These are phyloP conservation scores for Calocybe gambosa DNA, from an alignment of 1,284 basidiomycete species.

Conservation along the genomic window DNA sequence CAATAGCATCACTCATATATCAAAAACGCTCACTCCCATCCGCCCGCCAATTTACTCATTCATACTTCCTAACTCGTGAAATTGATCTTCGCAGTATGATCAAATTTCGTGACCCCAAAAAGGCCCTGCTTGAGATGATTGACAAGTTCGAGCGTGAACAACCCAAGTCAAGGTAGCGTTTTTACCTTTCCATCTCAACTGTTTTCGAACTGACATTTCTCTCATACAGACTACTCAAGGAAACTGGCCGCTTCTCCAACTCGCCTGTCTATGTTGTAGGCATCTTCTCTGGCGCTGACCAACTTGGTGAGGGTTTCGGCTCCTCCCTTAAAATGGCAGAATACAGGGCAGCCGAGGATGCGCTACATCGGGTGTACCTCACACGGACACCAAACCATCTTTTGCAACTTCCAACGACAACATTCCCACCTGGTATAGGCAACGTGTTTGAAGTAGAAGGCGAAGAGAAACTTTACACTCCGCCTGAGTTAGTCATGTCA, in stretches of 20 bases:
- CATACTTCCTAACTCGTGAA: constrained; percentile 79
- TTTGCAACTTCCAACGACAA: constrained; percentile 63
- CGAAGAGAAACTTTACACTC: constrained; percentile 38
- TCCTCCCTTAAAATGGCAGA: constrained; percentile 94
- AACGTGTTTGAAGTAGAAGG: constrained; percentile 35
- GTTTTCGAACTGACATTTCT: constrained; percentile 1
- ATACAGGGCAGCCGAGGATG: constrained; percentile 85
- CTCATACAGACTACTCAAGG: constrained; percentile 69
- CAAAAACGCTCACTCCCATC: constrained; percentile 72
- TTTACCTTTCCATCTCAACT: background rate
- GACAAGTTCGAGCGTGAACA: constrained; percentile 70
- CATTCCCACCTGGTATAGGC: constrained; percentile 51
- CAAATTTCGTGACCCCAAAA: constrained; percentile 85
- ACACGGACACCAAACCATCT: constrained; percentile 65
- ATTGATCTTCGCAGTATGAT: constrained; percentile 80
- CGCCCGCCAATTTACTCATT: constrained; percentile 80
- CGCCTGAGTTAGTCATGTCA: constrained; percentile 50
- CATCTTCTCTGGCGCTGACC: constrained; percentile 82
- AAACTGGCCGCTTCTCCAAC: constrained; percentile 86
- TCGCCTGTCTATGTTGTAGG: constrained; percentile 93
- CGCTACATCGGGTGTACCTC: constrained; percentile 76
- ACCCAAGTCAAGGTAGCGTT: constrained; percentile 64
- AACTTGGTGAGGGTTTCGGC: constrained; percentile 95
- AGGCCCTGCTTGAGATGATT: constrained; percentile 73
- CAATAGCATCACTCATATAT: constrained; percentile 73